Conservation (phyloP, 140 eudicot species). For the Cichorium intybus region DNA sequence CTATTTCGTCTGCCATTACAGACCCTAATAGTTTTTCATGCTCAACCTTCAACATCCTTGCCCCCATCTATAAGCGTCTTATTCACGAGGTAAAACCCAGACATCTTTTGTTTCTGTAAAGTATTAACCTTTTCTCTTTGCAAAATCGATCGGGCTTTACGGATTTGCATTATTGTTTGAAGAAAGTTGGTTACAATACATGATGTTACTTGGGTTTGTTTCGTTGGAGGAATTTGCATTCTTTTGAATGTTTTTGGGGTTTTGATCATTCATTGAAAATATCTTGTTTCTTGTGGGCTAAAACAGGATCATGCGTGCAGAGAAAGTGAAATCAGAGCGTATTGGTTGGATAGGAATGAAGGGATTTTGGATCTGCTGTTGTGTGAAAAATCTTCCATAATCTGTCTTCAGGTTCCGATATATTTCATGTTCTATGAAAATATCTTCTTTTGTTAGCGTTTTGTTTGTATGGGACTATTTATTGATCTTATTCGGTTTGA, state of each 20-base stretch:
- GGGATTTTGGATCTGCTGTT: conserved; percentile 68
- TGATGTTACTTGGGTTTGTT: no score
- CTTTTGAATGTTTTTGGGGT: background rate
- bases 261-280: background rate
- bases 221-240: background rate
- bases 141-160: background rate
- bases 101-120: conserved; percentile 1
- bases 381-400: conserved; percentile 68
- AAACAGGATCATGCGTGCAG: conserved; percentile 60
- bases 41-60: conserved; percentile 83
- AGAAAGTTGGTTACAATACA: no score
- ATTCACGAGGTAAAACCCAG: conserved; percentile 43
- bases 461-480: background rate
- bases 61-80: conserved; percentile 80
- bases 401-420: conserved; percentile 71
- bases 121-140: background rate
- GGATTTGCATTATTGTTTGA: background rate
- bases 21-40: conserved; percentile 64
- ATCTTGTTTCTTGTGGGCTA: background rate
- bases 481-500: background rate
- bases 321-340: conserved; percentile 55
- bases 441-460: background rate
- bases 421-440: background rate
- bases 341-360: conserved; percentile 63
- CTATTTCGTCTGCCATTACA: conserved; percentile 46